phyloP scores from a whole-genome alignment of 305 asterid genomes.

The Fraxinus xanthoxyloides region DNA sequence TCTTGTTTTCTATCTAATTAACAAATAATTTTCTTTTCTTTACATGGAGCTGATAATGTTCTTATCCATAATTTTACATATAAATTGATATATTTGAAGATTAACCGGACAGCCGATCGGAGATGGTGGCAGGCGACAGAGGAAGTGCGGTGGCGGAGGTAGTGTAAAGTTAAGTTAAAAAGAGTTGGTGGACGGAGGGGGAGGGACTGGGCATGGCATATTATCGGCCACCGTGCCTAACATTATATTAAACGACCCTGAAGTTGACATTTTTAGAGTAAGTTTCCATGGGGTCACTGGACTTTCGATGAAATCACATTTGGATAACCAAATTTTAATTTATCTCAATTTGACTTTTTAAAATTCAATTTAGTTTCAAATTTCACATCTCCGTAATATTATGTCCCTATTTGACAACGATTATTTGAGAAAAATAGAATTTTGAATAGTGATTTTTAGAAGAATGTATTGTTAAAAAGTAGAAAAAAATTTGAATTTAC shows the following conservation, averaged over 20 bases:
- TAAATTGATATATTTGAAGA: background rate
- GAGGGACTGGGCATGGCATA: background rate
- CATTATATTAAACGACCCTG: background rate
- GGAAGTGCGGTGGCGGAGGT: conserved; percentile 2
- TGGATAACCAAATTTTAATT: background rate
- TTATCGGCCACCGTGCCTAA: conserved; percentile 25
- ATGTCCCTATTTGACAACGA: background rate
- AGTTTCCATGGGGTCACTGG: background rate
- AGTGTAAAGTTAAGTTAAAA: background rate
- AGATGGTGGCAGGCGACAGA: conserved; percentile 9
- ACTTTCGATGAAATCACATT: background rate
- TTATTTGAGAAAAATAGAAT: no score
- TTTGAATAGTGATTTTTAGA: no score
- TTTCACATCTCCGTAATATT: background rate
- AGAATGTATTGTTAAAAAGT: no score
- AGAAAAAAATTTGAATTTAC: no score
- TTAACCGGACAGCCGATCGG: background rate
- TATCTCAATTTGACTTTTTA: background rate
- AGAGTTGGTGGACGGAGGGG: background rate
- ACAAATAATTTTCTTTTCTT: background rate
- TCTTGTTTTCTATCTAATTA: background rate
- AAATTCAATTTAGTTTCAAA: background rate
- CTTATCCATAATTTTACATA: background rate
- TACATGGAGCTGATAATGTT: background rate
- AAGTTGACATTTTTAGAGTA: background rate